Conservation (phyloP, 2,329 filamentous ascomycete species). For the Colletotrichum orchidophilum region DNA sequence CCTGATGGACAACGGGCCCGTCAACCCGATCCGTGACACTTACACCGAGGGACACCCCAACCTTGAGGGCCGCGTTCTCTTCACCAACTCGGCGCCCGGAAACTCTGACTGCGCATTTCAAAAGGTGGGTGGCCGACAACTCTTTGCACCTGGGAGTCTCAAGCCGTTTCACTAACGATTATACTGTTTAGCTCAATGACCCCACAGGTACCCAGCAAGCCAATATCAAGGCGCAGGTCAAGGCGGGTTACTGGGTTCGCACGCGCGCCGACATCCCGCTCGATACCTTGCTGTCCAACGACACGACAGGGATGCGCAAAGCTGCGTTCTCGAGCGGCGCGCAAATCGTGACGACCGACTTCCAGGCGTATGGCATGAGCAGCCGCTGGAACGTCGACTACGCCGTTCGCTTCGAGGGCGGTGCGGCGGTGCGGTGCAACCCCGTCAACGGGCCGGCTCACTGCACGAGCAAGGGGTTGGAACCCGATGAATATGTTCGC, state of each 20-base stretch:
- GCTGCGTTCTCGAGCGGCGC: slow-evolving; percentile 55
- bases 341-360: slow-evolving; percentile 60
- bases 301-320: slow-evolving; percentile 51
- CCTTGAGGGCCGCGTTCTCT: slow-evolving; percentile 55
- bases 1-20: slow-evolving; percentile 59
- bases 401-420: slow-evolving; percentile 41
- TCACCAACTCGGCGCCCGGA: slow-evolving; percentile 58
- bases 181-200: slow-evolving; percentile 50
- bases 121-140: slow-evolving; percentile 39
- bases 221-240: slow-evolving; percentile 54
- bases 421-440: slow-evolving; percentile 42
- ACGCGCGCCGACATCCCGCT: slow-evolving; percentile 58
- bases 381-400: slow-evolving; percentile 58
- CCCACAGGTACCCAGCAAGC: slow-evolving; percentile 45
- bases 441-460: slow-evolving; percentile 38
- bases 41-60: slow-evolving; percentile 46
- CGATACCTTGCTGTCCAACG: slow-evolving; percentile 50
- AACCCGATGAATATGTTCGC: slow-evolving; percentile 35
- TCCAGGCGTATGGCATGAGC: slow-evolving; percentile 55
- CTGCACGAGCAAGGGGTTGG: slow-evolving; percentile 36
- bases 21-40: slow-evolving; percentile 46
- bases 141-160: not conserved
- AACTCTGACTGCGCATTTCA: slow-evolving; percentile 57
- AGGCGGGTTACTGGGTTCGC: slow-evolving; percentile 58
- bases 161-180: not conserved